phyloP scores from a whole-genome alignment of 2,329 filamentous ascomycete species.

The Cladosporium sp. region DNA sequence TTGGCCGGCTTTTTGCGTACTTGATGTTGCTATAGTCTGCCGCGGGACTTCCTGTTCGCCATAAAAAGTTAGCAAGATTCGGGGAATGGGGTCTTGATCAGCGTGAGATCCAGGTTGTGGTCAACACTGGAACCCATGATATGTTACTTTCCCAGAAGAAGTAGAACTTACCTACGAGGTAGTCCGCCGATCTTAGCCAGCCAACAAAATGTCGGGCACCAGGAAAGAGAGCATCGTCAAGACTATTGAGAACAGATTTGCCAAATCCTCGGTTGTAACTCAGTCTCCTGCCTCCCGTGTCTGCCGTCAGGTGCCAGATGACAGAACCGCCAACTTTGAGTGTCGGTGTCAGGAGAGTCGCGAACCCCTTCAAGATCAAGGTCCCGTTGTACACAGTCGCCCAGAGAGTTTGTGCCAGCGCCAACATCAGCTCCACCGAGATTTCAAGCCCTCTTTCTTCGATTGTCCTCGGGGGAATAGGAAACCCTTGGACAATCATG shows the following conservation, averaged over 20 bases:
- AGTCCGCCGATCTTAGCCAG: neutral
- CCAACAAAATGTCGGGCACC: conserved; percentile 1
- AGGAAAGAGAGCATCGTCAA: neutral
- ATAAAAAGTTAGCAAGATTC: no score
- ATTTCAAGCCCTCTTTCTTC: neutral
- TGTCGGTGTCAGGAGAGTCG: neutral
- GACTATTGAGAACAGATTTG: neutral
- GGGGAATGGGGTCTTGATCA: no score
- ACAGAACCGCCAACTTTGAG: neutral
- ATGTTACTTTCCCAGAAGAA: no score
- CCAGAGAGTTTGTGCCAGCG: neutral
- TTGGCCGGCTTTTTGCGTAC: no score
- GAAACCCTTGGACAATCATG: neutral
- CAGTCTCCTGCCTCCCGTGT: neutral
- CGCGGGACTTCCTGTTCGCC: neutral
- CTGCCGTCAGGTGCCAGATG: neutral
- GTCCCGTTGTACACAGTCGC: neutral
- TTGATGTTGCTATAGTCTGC: neutral
- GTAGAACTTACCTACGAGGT: neutral
- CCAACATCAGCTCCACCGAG: neutral
- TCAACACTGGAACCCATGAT: no score
- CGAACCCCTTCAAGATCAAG: neutral
- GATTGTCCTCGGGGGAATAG: neutral
- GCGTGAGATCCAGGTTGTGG: no score
- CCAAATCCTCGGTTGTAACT: neutral